Base-by-base conservation (phyloP, 257 asterid genomes). In the Solanum pennellii region DNA sequence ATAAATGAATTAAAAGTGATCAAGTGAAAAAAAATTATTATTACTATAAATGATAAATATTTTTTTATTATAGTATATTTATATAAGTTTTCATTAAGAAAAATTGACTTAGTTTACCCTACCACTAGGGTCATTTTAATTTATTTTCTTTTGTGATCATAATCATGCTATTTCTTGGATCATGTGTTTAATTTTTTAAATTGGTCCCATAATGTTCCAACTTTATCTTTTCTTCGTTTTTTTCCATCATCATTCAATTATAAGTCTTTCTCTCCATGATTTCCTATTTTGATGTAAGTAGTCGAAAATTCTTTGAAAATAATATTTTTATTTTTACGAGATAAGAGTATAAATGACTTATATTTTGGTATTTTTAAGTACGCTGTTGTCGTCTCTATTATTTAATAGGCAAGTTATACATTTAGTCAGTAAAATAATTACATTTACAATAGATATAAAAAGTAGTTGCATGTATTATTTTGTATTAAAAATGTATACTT, bases 161-260 rank as follows among this genome's bases (percentile, higher is more conserved):
- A n/a, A 41, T 31, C 37, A 83, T 69, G 84, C 41, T 47, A 80
- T 45, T 45, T 47, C 94, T 96, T 91, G 98, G 98, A 94, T 96
- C 98, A 92, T 92, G 98, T 94, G 98, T 94, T 93, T 87, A 88
- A 89, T 89, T 91, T 93, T 31, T 73, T 8, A 18, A 73, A 73
- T 91, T 92, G 96, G 97, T 91, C 98, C 96, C 98, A 88, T 88
- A 21, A 68, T 93, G 88, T 83, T 91, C 88, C 91, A 15, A 47
- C 84, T 47, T 79, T 79, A 45, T 13, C 87, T 60, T 87, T 89
- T 90, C 74, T 87, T 87, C 47, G 45, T 27, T 15, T 15, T 15
- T 88, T 82, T 13, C 3, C 9, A 75, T 42, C 86, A 35, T 45
- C 42, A 77, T 76, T 23, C 65, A 87, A 60, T 12, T 59, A 77